Base-by-base conservation (phyloP, 2,329 filamentous ascomycete species). In the Rhynchosporium graminicola region DNA sequence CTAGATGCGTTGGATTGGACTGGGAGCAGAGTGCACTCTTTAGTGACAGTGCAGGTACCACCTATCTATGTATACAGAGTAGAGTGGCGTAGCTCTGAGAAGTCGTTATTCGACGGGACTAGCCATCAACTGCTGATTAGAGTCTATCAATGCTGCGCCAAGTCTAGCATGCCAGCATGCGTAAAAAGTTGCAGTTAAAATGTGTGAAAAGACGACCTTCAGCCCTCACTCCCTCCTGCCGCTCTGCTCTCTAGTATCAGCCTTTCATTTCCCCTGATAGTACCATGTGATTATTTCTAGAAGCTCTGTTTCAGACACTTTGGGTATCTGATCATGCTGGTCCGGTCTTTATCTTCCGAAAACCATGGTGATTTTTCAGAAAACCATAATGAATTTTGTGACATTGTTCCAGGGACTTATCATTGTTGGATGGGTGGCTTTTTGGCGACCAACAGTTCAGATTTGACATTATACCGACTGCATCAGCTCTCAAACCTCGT, bases 401-500 rank as follows among this genome's bases (percentile, higher is more conserved):
- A 20, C 20, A 20, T 20, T 20, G 20, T 26, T 55, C 50, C 50
- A 38, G 40, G 20, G 10, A 48, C 10, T 28, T 26, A 20, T 10
- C 43, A 26, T n/a, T 46, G n/a, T 5, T 46, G 26, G n/a, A 7
- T 20, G 15, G 43, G n/a, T 26, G 15, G 15, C 5, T 26, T 20
- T 7, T 20, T 46, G 15, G n/a, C 10, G 15, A 46, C 20, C 15
- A 7, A 46, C 8, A 9, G 26, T 28, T 8, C 20, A 8, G 7
- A 46, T 3, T 5, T 8, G 7, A n/a, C n/a, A 20, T 7, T 4
- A 46, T 28, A 10, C 28, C 20, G n/a, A 15, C 29, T 46, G 28
- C 45, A 63, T 74, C 70, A 74, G 57, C 62, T 71, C 20, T 75
- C 73, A 59, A 75, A 75, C 60, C 73, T 68, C 3, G 70, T 70